These are phyloP conservation scores for Acer saccharum DNA, from an alignment of 345 rosid genomes.

Conservation along the genomic window DNA sequence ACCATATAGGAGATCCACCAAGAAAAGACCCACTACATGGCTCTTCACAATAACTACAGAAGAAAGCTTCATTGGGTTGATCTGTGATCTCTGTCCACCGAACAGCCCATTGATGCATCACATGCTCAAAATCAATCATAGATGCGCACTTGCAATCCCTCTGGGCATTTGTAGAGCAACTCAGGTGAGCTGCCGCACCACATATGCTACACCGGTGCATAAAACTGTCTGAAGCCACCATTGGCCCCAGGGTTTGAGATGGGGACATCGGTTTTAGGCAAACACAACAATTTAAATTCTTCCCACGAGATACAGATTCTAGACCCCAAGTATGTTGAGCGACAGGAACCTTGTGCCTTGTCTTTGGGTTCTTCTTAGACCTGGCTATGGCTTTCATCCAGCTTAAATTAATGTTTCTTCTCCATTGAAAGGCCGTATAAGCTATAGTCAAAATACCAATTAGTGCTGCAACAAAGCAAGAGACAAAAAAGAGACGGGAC, in stretches of 20 bases:
- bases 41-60: conserved; percentile 92
- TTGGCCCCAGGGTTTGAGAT: conserved; percentile 64
- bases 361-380: conserved; percentile 89
- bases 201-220: conserved; percentile 68
- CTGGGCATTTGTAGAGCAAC: conserved; percentile 68
- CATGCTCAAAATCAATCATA: conserved; percentile 75
- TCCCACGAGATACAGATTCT: conserved; percentile 72
- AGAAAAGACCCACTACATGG: conserved; percentile 89
- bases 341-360: conserved; percentile 65
- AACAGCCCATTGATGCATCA: conserved; percentile 94
- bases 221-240: conserved; percentile 57
- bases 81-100: conserved; percentile 91
- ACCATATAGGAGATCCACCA: conserved; percentile 96
- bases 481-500: conserved; percentile 61
- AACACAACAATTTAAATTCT: conserved; percentile 82
- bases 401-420: conserved; percentile 87
- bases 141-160: conserved; percentile 91
- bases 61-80: conserved; percentile 75
- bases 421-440: conserved; percentile 94
- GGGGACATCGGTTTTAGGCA: conserved; percentile 79
- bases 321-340: conserved; percentile 77
- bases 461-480: conserved; percentile 70
- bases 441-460: conserved; percentile 85
- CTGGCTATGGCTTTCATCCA: conserved; percentile 96
- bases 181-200: conserved; percentile 78